phyloP scores from a whole-genome alignment of 345 rosid genomes.

The Eucalyptus camaldulensis region DNA sequence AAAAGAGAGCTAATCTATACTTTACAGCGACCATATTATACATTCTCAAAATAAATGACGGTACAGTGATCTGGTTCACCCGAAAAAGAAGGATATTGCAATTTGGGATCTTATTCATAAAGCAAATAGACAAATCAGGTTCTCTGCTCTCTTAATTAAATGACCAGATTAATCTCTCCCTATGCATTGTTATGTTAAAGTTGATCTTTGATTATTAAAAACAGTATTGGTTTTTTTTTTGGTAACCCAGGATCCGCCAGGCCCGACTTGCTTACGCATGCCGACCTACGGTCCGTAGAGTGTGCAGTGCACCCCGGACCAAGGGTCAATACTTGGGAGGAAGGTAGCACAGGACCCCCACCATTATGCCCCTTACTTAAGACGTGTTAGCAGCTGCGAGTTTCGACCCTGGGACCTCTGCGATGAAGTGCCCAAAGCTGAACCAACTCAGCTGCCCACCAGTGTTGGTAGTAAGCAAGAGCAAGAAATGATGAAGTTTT shows the following conservation, averaged over 20 bases:
- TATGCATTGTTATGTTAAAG: neutral
- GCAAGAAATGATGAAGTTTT: neutral
- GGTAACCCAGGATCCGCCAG: too few relatives aligned
- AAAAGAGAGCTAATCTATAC: neutral
- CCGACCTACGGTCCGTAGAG: too few relatives aligned
- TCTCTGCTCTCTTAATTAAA: neutral
- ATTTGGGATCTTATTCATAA: neutral
- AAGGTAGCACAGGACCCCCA: too few relatives aligned
- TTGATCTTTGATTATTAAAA: neutral
- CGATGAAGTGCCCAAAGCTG: too few relatives aligned
- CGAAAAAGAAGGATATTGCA: neutral
- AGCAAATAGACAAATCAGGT: neutral
- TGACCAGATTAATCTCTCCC: neutral
- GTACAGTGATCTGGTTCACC: neutral
- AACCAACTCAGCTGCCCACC: too few relatives aligned
- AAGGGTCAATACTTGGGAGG: too few relatives aligned
- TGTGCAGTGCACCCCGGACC: too few relatives aligned
- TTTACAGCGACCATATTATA: neutral
- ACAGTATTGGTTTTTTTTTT: too few relatives aligned
- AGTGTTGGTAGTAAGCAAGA: constrained; percentile 26
- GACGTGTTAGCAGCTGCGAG: too few relatives aligned
- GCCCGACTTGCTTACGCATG: too few relatives aligned
- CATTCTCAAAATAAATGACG: neutral
- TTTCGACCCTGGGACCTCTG: too few relatives aligned
- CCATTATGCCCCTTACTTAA: too few relatives aligned